A percentile compares a stretch with the other conserved stretches of the same genome.
These are phyloP conservation scores for Perkinsus olseni DNA, from an alignment of 169 alveolate genomes.

Conservation along the genomic window DNA sequence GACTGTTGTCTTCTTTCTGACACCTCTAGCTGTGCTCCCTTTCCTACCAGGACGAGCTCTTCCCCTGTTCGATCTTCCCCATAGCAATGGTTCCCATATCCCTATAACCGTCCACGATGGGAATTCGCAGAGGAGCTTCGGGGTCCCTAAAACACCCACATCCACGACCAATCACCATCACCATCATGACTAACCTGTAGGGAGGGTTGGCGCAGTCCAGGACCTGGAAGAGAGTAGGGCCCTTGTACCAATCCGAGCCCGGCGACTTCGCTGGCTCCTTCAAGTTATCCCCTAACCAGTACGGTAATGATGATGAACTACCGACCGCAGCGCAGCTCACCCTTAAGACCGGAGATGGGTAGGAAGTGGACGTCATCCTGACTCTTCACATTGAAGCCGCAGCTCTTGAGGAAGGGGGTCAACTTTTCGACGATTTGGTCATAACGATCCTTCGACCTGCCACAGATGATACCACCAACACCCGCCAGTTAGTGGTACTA, in stretches of 20 bases:
- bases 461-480: neutral
- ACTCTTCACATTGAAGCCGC: slow-evolving; percentile 73
- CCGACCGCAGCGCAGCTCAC: slow-evolving; percentile 81
- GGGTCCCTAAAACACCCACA: slow-evolving; percentile 29
- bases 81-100: slow-evolving; percentile 80
- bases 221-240: slow-evolving; percentile 71
- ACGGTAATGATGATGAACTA: slow-evolving; percentile 44
- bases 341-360: slow-evolving; percentile 94
- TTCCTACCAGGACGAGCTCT: neutral
- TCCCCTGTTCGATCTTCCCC: slow-evolving; percentile 82
- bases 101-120: slow-evolving; percentile 76
- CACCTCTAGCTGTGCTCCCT: slow-evolving; percentile 17
- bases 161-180: slow-evolving; percentile 22
- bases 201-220: slow-evolving; percentile 54
- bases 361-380: slow-evolving; percentile 75
- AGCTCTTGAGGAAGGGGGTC: slow-evolving; percentile 74
- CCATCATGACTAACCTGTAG: slow-evolving; percentile 21
- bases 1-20: neutral
- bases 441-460: slow-evolving; percentile 6
- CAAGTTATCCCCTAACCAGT: slow-evolving; percentile 23
- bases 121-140: slow-evolving; percentile 71
- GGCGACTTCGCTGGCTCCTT: slow-evolving; percentile 22
- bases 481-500: slow-evolving; percentile 28
- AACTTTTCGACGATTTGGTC: slow-evolving; percentile 63
- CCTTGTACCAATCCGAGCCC: slow-evolving; percentile 57